These are phyloP conservation scores for Pezicula radicicola DNA, from an alignment of 2,329 filamentous ascomycete species.

Conservation along the genomic window DNA sequence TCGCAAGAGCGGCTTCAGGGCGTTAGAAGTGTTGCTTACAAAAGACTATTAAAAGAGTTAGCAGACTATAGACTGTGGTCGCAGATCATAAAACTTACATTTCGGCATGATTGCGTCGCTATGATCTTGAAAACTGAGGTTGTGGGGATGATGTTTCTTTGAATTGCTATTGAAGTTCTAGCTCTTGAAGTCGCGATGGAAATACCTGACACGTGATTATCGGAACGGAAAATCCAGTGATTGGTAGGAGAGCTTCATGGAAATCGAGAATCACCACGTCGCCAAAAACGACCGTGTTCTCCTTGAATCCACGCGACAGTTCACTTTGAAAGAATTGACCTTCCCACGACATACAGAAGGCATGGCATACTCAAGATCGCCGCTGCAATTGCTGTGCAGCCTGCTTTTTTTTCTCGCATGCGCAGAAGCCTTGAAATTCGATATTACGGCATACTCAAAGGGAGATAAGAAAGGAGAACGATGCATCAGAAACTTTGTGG, in stretches of 20 bases:
- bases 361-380: slow-evolving; percentile 48
- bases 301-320: slow-evolving; percentile 1
- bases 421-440: slow-evolving; percentile 82
- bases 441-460: slow-evolving; percentile 68
- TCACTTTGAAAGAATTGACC: slow-evolving; percentile 6
- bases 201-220: neutral
- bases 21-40: slow-evolving; percentile 45
- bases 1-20: slow-evolving; percentile 5
- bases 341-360: slow-evolving; percentile 15
- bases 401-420: slow-evolving; percentile 52
- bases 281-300: neutral
- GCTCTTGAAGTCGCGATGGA: neutral
- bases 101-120: slow-evolving; percentile 68
- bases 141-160: neutral
- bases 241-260: neutral
- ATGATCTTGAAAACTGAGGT: neutral
- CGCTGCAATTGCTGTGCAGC: slow-evolving; percentile 58
- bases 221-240: neutral
- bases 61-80: slow-evolving; percentile 11
- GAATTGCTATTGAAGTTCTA: neutral
- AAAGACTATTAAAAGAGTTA: slow-evolving; percentile 59
- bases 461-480: slow-evolving; percentile 70
- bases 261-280: slow-evolving; percentile 1
- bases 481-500: slow-evolving; percentile 96
- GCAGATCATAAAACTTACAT: slow-evolving; percentile 58